Evolutionary conservation across 306 rosid genomes (phyloP), one percentile per base, ranked within the genome.

Genomic region (Malus sieversii): DNA sequence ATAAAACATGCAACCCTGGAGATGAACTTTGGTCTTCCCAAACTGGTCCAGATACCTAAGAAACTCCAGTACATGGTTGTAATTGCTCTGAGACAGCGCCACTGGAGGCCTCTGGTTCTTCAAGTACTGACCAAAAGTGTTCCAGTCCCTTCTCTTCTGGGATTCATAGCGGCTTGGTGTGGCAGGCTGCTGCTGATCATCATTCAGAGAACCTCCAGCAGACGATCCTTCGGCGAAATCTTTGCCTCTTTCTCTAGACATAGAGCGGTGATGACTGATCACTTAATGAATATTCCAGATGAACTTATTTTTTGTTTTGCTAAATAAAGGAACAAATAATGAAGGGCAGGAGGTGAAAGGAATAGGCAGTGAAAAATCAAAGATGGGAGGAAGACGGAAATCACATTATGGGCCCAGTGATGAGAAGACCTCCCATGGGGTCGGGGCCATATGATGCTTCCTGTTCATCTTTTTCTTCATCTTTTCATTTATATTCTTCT

Each of bases 141-240:
- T 95, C 99, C 99, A 92, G 79, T 95, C 99, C 70, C 99, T 86
- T 75, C 97, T 78, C 82, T 95, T 95, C 66, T 95, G 98, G 0
- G 97, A 95, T 76, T 92, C 98, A 13, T 95, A 95, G 32, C 98
- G 91, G 85, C 98, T 95, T 0, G 90, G 97, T 1, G 96, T 85
- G 4, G 79, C 75, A 16, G 80, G 75, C 12, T 78, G 73, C 70
- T 80, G 85, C 13, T 67, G 27, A 20, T 20, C 27, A 20, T 20
- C 70, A 23, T 25, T 45, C 15, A 22, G 70, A 11, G 70, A 66
- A 8, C 70, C 70, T 3, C 48, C 70, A 7, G 74, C 52, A 16
- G 91, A 81, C 2, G 96, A 88, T 62, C 91, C 95, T 45, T 82
- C 88, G 44, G 82, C 84, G 22, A 86, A 84, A 29, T 83, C 93